Evolutionary conservation across 1,284 basidiomycete species (phyloP), one percentile per base, ranked within the genome.

Genomic region (Pseudozyma sp.): DNA sequence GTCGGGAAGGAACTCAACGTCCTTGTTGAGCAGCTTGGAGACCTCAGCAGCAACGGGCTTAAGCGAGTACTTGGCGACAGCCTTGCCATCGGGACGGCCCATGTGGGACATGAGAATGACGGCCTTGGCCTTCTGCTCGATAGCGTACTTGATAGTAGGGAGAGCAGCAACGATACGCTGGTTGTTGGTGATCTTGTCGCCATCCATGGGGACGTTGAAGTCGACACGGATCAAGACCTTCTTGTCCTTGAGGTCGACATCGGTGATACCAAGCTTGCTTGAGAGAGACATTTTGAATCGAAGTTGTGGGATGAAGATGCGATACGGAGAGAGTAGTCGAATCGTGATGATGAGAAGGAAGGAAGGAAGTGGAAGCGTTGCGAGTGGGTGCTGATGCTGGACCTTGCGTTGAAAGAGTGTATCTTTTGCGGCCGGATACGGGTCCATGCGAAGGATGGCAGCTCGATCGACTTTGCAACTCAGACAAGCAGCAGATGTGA

Each of bases 91-190:
- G 19, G 96, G 97, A 75, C 97, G 93, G 53, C 96, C 97, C 72
- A 99, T 90, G 87, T 99, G 96, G 81, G 95, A 98, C 94, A 97
- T 97, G 85, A 99, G 90, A 79, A 95, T 89, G 85, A 98, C 91
- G 59, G 90, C 89, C 80, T 91, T 90, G 70, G 95, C 94, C 71
- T 91, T 92, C 78, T 94, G 89, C 58, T 95, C 91, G 73, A 98
- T 89, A 34, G 96, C 94, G 87, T 96, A 95, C 87, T 93, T 91
- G 87, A 99, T 93, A 42, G 96, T 97, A 45, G 97, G 97, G 62
- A 99, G 88, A 42, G 96, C 96, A 49, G 95, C 96, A 49, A 94
- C 92, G 87, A 99, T 97, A 86, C 96, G 93, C 93, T 85, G 83
- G 78, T 94, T 92, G 89, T 98, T 99, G 59, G 96, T 97, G 89